Evolutionary conservation across 345 rosid species (phyloP).

Genomic region (Cardamine occulta): DNA sequence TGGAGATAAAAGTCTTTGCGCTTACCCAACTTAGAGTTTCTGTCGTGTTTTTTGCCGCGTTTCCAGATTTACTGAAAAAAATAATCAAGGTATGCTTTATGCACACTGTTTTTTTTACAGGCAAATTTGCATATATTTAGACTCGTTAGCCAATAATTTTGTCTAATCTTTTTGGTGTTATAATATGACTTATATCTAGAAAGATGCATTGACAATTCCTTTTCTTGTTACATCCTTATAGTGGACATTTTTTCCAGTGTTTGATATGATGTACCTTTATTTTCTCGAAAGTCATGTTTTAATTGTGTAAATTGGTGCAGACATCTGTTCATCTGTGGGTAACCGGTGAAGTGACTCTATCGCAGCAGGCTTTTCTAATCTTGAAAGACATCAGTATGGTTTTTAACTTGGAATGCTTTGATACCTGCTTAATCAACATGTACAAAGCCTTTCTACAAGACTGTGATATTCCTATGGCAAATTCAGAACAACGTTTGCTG

Average conservation of each 20-base stretch:
- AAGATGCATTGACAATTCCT: not conserved
- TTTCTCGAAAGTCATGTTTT: slow-evolving; percentile 22
- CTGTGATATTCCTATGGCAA: slow-evolving; percentile 63
- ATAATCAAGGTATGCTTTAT: slow-evolving; percentile 68
- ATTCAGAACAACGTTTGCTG: slow-evolving; percentile 47
- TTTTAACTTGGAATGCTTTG: slow-evolving; percentile 64
- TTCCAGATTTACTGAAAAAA: slow-evolving; percentile 63
- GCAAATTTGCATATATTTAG: slow-evolving; percentile 9
- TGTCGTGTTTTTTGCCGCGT: slow-evolving; percentile 59
- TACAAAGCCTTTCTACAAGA: slow-evolving; percentile 70
- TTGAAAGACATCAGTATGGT: slow-evolving; percentile 61
- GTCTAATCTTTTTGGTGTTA: not conserved
- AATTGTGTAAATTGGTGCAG: slow-evolving; percentile 50
- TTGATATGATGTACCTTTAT: not conserved
- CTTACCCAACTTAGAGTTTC: slow-evolving; percentile 65
- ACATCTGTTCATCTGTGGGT: slow-evolving; percentile 77
- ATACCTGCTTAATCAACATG: slow-evolving; percentile 62
- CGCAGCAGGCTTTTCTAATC: slow-evolving; percentile 60
- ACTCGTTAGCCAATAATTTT: not conserved
- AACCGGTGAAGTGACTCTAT: slow-evolving; percentile 61
- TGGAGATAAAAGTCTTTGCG: slow-evolving; percentile 61
- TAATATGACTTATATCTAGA: not conserved
- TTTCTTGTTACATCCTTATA: not conserved
- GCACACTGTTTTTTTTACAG: not conserved
- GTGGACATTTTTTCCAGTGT: not conserved